Evolutionary conservation across 2,329 filamentous ascomycete genomes (phyloP).

Genomic region (Penicillium rolfsii): DNA sequence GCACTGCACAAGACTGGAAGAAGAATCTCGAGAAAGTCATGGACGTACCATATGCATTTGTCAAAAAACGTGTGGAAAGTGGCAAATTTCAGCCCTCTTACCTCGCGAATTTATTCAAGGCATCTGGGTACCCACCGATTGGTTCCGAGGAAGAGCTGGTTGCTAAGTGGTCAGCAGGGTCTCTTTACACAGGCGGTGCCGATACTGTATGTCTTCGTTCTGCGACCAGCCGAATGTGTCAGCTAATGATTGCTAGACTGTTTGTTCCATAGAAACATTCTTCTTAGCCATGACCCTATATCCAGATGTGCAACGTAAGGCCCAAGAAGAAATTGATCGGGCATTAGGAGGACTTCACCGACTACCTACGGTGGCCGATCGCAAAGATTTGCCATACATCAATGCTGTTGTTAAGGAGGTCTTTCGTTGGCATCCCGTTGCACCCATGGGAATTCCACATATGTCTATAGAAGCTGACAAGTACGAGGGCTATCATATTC

Average conservation of each 20-base stretch:
- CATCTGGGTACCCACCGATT: conserved; percentile 35
- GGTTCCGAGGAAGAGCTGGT: conserved; percentile 35
- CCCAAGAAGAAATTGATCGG: conserved; percentile 50
- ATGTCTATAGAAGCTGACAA: conserved; percentile 29
- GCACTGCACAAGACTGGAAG: conserved; percentile 44
- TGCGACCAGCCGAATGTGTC: not conserved
- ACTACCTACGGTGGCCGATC: conserved; percentile 45
- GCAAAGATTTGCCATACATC: conserved; percentile 40
- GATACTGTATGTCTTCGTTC: conserved; percentile 39
- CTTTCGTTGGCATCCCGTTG: conserved; percentile 42
- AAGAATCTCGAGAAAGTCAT: conserved; percentile 35
- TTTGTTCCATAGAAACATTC: conserved; percentile 48
- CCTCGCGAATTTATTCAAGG: not conserved
- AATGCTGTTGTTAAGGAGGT: conserved; percentile 44
- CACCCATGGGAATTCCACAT: conserved; percentile 39
- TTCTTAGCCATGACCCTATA: conserved; percentile 57
- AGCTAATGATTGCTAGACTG: conserved; percentile 38
- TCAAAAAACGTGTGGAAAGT: not conserved
- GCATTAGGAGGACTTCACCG: conserved; percentile 31
- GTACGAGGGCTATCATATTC: conserved; percentile 32
- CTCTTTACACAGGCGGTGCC: conserved; percentile 49
- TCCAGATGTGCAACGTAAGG: conserved; percentile 55
- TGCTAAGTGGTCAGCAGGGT: conserved; percentile 49
- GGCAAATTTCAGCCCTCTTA: not conserved
- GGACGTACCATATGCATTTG: conserved; percentile 46